These are phyloP conservation scores for Hypoxylon trugodes DNA, from an alignment of 495 filamentous ascomycete genomes.

Conservation along the genomic window DNA sequence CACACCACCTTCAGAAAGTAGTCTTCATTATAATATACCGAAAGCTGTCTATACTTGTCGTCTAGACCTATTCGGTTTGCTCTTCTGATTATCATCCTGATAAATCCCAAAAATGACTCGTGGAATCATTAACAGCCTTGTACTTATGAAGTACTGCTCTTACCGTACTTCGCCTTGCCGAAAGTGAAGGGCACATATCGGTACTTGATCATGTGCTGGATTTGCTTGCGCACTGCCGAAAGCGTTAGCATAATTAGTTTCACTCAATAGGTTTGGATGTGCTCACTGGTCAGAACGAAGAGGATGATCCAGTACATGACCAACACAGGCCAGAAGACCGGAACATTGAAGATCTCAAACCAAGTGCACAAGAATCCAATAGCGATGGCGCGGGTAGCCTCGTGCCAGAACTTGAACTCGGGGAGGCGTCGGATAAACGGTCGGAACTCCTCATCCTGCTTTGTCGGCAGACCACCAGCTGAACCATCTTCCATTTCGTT, in stretches of 20 bases:
- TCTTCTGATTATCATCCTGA: slow-evolving; percentile 4
- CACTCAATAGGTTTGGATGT: neutral
- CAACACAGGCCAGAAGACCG: slow-evolving; percentile 98
- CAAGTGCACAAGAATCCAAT: slow-evolving; percentile 90
- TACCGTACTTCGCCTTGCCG: slow-evolving; percentile 85
- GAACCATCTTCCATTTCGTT: slow-evolving; percentile 95
- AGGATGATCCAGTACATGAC: slow-evolving; percentile 99
- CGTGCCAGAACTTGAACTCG: slow-evolving; percentile 99
- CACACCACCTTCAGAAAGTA: slow-evolving; percentile 9
- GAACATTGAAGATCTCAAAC: slow-evolving; percentile 93
- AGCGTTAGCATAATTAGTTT: slow-evolving; percentile 37
- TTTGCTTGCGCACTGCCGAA: slow-evolving; percentile 88
- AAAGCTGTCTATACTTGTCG: slow-evolving; percentile 27
- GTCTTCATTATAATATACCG: slow-evolving; percentile 31
- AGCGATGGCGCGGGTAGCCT: slow-evolving; percentile 83
- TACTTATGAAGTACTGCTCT: slow-evolving; percentile 56
- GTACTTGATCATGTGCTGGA: slow-evolving; percentile 99
- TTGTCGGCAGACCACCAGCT: slow-evolving; percentile 81
- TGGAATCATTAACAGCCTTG: neutral
- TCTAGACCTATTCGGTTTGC: slow-evolving; percentile 12
- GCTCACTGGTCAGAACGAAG: slow-evolving; percentile 91
- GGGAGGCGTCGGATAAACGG: slow-evolving; percentile 95
- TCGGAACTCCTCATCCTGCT: slow-evolving; percentile 95
- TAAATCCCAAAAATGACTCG: neutral
- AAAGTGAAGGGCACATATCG: slow-evolving; percentile 96